Base-by-base conservation (phyloP, 2,329 filamentous ascomycete species). In the Aspergillus fumigatus region DNA sequence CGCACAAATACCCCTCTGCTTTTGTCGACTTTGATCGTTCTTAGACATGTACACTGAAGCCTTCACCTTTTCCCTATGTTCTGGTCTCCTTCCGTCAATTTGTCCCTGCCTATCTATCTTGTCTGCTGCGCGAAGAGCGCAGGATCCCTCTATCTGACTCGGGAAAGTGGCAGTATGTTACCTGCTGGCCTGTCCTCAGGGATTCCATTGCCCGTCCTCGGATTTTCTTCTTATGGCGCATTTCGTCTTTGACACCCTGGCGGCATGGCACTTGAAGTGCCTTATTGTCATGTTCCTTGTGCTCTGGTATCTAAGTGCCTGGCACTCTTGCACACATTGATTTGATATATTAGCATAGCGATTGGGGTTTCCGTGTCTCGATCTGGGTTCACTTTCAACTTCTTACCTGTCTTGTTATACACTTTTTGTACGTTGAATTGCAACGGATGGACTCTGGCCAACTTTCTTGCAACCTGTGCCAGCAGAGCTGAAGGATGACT, bases 311-410 rank as follows among this genome's bases (percentile, higher is more conserved):
- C 60, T 65, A 62, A 56, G 53, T 52, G 63, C 52, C 57, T 59
- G 45, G 48, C 59, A 56, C 61, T 62, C 57, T 47, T 47, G 43
- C 43, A 47, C 43, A 47, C 43, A 47, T 61, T 61, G 62, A 59
- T 63, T 67, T 69, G 60, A 64, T 69, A 69, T 68, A 60, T 66
- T 70, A 64, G 70, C 70, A 73, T 73, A 73, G 70, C 70, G 70
- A 64, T 63, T 66, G 70, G 69, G 70, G 69, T 71, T 69, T 61
- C 50, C 59, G 55, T 25, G 19, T 47, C 23, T 64, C 63, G 41
- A 52, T 64, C 62, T 57, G 56, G 51, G 35, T 65, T 52, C 51
- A 55, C 38, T 58, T 56, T 38, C 53, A 50, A 38, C 32, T 38
- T 55, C 52, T 59, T 53, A 51, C 54, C 27, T 35, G 48, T 47